A percentile compares a stretch with the other conserved stretches of the same genome.
These are phyloP conservation scores for Teunomyces kruisii DNA, from an alignment of 805 yeast species.

Conservation along the genomic window DNA sequence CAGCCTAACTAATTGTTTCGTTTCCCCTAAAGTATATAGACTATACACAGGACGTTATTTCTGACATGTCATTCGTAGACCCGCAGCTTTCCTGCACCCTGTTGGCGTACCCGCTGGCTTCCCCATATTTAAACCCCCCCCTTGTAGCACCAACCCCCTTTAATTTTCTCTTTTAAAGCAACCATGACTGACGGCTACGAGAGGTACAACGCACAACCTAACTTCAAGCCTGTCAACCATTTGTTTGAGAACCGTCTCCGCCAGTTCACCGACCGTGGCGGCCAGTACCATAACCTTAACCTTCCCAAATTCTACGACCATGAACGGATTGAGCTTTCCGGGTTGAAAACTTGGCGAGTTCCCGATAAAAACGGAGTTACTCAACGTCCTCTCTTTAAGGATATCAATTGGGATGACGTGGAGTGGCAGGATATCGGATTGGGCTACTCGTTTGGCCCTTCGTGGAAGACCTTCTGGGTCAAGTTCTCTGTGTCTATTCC, in stretches of 20 bases:
- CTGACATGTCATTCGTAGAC: neutral
- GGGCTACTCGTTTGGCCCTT: conserved; percentile 85
- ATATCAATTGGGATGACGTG: conserved; percentile 47
- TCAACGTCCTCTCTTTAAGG: conserved; percentile 61
- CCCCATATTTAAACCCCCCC: conserved; percentile 7
- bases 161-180: neutral
- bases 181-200: conserved; percentile 8
- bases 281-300: conserved; percentile 69
- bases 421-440: conserved; percentile 58
- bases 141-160: neutral
- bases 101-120: neutral
- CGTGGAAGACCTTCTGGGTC: conserved; percentile 98
- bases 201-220: conserved; percentile 47
- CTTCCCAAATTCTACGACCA: conserved; percentile 79
- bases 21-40: neutral
- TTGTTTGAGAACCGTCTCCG: conserved; percentile 71
- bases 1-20: conserved; percentile 13
- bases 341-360: conserved; percentile 68
- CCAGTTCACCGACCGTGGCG: conserved; percentile 72
- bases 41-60: neutral
- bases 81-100: conserved; percentile 3
- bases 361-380: conserved; percentile 50
- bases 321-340: conserved; percentile 49
- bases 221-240: conserved; percentile 72
- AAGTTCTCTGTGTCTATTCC: conserved; percentile 67